A percentile compares a stretch with the other conserved stretches of the same genome.
Conservation (phyloP, 768 basidiomycete species). For the Exsudoporus frostii region DNA sequence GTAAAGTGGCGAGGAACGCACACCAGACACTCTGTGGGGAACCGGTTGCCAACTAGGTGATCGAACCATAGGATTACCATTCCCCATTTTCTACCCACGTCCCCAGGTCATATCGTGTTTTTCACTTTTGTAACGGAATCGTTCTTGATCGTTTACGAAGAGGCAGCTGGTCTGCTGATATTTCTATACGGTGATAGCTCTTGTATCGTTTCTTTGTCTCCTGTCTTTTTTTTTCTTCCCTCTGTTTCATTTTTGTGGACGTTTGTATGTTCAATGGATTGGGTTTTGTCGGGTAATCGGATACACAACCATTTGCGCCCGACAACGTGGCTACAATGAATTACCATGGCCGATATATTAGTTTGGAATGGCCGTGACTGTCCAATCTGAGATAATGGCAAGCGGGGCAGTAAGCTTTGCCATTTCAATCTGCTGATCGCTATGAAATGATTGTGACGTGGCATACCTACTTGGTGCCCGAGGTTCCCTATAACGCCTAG, state of each 20-base stretch:
- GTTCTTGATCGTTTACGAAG: neutral
- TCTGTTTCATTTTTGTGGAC: neutral
- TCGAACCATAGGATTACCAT: neutral
- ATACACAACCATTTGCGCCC: neutral
- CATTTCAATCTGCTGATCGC: slow-evolving; percentile 2
- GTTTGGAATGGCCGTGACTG: neutral
- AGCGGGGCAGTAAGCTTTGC: neutral
- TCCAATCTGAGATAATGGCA: slow-evolving; percentile 3
- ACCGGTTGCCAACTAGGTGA: slow-evolving; percentile 3
- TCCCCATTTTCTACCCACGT: neutral
- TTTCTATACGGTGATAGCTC: neutral
- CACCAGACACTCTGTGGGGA: slow-evolving; percentile 15
- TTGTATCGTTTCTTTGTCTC: neutral
- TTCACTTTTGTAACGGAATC: neutral
- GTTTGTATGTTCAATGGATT: slow-evolving; percentile 1
- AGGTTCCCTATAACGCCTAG: neutral
- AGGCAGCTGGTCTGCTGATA: slow-evolving; percentile 7
- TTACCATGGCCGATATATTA: slow-evolving; percentile 1
- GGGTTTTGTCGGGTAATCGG: neutral
- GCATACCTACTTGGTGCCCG: neutral
- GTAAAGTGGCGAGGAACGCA: slow-evolving; percentile 15
- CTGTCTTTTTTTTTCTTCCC: neutral
- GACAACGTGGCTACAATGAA: neutral
- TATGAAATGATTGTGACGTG: neutral
- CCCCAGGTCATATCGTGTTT: neutral